These are phyloP conservation scores for Lasiosphaeria ovina DNA, from an alignment of 495 filamentous ascomycete species.

Conservation along the genomic window DNA sequence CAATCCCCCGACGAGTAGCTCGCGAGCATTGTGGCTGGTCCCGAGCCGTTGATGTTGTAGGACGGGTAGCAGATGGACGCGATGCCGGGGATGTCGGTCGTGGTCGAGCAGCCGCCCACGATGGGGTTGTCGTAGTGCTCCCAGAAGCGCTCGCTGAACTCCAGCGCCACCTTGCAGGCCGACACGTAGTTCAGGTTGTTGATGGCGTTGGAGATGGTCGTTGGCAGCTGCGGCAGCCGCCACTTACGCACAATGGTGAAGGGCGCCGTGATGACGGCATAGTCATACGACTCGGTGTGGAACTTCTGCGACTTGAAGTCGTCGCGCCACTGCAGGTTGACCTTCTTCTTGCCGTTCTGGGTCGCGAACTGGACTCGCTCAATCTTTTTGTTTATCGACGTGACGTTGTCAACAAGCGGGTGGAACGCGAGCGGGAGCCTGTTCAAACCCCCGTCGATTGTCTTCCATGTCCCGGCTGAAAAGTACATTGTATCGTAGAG, in stretches of 20 bases:
- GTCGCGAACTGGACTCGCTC: constrained; percentile 44
- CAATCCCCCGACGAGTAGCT: constrained; percentile 49
- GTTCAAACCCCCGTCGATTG: constrained; percentile 62
- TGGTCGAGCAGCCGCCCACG: constrained; percentile 57
- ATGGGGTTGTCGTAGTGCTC: constrained; percentile 61
- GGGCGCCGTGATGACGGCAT: constrained; percentile 61
- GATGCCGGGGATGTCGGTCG: constrained; percentile 57
- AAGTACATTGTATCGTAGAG: constrained; percentile 60
- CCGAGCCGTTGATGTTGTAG: constrained; percentile 60
- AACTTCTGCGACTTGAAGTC: constrained; percentile 37
- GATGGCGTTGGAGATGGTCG: constrained; percentile 58
- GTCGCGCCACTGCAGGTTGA: constrained; percentile 48
- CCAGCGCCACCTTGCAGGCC: constrained; percentile 65
- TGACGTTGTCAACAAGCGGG: constrained; percentile 54
- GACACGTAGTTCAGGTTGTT: constrained; percentile 53
- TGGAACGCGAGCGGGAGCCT: constrained; percentile 61
- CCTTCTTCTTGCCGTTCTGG: constrained; percentile 31
- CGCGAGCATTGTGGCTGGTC: constrained; percentile 59
- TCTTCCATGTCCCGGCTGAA: constrained; percentile 55
- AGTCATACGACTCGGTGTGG: constrained; percentile 57
- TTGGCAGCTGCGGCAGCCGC: constrained; percentile 44
- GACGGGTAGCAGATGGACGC: constrained; percentile 63
- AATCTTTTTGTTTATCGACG: constrained; percentile 54
- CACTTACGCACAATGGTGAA: constrained; percentile 58
- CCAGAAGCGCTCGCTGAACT: constrained; percentile 67